Percentiles rank a stretch among this genome's conserved stretches.
These are phyloP conservation scores for Arthrobotrys musiformis DNA, from an alignment of 2,329 filamentous ascomycete genomes.

Conservation along the genomic window DNA sequence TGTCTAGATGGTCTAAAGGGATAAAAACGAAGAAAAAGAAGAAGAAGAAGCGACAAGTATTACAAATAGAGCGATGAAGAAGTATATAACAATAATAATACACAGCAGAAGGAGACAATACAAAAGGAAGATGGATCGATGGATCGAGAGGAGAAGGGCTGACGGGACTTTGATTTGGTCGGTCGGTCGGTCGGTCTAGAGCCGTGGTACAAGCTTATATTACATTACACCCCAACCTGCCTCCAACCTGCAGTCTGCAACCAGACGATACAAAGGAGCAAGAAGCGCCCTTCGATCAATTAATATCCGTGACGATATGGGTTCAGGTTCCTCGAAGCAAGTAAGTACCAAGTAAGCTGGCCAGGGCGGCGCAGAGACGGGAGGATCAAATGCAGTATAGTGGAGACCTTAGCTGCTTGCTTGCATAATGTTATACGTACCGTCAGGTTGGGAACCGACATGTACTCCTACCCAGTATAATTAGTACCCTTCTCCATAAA, in stretches of 20 bases:
- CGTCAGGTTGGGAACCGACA: background rate
- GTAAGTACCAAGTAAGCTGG: background rate
- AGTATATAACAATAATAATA: background rate
- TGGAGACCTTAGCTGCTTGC: constrained; percentile 21
- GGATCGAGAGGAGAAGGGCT: background rate
- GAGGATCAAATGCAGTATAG: constrained; percentile 19
- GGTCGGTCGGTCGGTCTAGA: constrained; percentile 8
- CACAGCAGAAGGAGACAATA: background rate
- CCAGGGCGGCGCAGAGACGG: constrained; percentile 30
- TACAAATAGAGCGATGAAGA: background rate
- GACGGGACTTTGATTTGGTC: background rate
- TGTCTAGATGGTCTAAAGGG: background rate
- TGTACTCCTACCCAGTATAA: background rate
- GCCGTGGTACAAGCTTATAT: constrained; percentile 13
- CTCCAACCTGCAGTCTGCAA: background rate
- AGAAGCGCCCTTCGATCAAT: background rate
- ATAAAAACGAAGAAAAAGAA: background rate
- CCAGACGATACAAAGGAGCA: too few relatives aligned
- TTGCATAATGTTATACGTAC: constrained; percentile 6
- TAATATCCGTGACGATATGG: constrained; percentile 9
- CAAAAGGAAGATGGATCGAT: background rate
- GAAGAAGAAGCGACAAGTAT: background rate
- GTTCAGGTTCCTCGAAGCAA: background rate
- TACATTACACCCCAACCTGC: background rate
- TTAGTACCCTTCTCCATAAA: too few relatives aligned